Conservation (phyloP, 345 rosid species). For the Abelmoschus esculentus region DNA sequence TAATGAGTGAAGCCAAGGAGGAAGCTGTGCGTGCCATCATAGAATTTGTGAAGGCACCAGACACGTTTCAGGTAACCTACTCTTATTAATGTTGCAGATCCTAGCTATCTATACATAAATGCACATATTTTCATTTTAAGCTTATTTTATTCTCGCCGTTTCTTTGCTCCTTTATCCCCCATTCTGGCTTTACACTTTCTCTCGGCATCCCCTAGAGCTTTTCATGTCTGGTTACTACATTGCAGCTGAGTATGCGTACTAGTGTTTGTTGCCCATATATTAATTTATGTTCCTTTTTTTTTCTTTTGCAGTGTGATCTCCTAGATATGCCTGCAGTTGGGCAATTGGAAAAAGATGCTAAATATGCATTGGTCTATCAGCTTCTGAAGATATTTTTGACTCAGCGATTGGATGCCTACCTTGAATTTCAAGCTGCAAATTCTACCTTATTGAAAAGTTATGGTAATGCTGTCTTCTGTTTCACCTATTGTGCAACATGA, state of each 20-base stretch:
- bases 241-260: background rate
- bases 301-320: conserved; percentile 70
- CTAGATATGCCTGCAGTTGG: conserved; percentile 81
- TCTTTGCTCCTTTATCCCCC: background rate
- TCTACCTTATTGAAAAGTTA: conserved; percentile 56
- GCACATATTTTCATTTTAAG: background rate
- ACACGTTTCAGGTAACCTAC: conserved; percentile 63
- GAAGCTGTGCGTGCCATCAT: conserved; percentile 67
- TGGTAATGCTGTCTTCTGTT: conserved; percentile 33
- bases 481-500: background rate
- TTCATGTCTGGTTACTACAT: background rate
- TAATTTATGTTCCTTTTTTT: conserved; percentile 1
- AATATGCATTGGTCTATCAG: conserved; percentile 61
- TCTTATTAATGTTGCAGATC: background rate
- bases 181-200: background rate
- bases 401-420: conserved; percentile 67
- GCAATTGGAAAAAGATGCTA: conserved; percentile 78
- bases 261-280: background rate
- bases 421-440: conserved; percentile 70
- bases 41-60: conserved; percentile 85
- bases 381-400: conserved; percentile 80
- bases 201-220: background rate
- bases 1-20: conserved; percentile 77
- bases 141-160: background rate
- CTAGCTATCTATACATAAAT: background rate